phyloP scores from a whole-genome alignment of 2,329 filamentous ascomycete genomes.

The Diaporthe eres region DNA sequence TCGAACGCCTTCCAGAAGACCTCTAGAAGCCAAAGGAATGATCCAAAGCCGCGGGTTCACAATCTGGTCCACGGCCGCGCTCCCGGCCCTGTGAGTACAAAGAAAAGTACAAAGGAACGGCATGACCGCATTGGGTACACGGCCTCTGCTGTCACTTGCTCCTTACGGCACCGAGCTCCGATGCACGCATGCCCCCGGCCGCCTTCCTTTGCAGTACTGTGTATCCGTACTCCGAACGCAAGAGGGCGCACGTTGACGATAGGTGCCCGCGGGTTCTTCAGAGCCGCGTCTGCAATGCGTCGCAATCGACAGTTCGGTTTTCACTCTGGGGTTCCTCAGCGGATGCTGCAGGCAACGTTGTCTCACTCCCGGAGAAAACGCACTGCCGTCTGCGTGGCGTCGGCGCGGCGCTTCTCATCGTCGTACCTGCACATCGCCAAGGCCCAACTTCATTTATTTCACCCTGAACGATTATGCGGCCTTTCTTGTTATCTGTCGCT shows the following conservation, averaged over 20 bases:
- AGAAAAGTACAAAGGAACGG: slow-evolving; percentile 4
- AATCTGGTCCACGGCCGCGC: neutral
- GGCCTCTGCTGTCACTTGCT: slow-evolving; percentile 18
- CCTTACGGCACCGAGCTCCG: slow-evolving; percentile 27
- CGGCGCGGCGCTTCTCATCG: slow-evolving; percentile 14
- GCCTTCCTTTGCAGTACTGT: neutral
- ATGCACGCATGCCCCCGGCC: neutral
- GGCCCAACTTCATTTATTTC: slow-evolving; percentile 7
- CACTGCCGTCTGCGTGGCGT: neutral
- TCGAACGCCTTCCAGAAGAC: slow-evolving; percentile 31
- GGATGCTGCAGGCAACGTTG: neutral
- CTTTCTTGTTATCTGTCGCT: neutral
- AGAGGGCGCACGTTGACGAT: neutral
- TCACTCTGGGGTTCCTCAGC: neutral
- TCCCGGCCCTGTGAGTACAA: neutral
- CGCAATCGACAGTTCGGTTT: neutral
- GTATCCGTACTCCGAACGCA: neutral
- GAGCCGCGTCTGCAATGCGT: neutral
- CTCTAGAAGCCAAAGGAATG: slow-evolving; percentile 17
- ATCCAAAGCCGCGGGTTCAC: slow-evolving; percentile 7
- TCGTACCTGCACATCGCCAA: slow-evolving; percentile 25
- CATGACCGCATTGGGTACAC: slow-evolving; percentile 10
- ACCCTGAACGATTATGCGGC: slow-evolving; percentile 17
- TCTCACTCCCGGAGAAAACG: neutral
- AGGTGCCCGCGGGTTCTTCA: neutral